Conservation (phyloP, 371 early-diverging fungal species). For the Saksenaea vasiformis region DNA sequence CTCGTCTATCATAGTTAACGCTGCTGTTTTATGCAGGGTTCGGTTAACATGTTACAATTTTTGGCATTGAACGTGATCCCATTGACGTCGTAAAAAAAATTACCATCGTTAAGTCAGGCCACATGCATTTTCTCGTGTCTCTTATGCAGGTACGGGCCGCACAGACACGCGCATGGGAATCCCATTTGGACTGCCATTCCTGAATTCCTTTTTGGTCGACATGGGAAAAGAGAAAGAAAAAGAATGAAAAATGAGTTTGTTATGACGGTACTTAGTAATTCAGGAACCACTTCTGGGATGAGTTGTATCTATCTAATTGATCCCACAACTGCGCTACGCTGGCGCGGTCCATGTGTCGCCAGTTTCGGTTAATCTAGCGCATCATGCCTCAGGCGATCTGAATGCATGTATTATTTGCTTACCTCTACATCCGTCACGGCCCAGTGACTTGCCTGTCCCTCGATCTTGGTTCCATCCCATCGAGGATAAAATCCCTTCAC, state of each 20-base stretch:
- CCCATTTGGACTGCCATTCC: no score
- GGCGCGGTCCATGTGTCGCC: constrained; percentile 77
- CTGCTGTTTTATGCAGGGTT: no score
- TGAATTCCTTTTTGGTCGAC: no score
- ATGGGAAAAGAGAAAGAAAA: no score
- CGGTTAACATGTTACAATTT: no score
- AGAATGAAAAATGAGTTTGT: neutral
- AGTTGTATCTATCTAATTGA: constrained; percentile 65
- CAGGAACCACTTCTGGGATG: constrained; percentile 57
- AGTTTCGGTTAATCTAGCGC: constrained; percentile 67
- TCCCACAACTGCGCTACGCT: constrained; percentile 81
- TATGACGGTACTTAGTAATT: constrained; percentile 34
- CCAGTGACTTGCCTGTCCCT: constrained; percentile 68
- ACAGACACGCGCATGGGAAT: no score
- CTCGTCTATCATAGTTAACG: no score
- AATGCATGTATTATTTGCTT: constrained; percentile 13
- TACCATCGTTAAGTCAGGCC: no score
- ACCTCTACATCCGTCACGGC: constrained; percentile 74
- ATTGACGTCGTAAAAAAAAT: no score
- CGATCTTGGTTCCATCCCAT: constrained; percentile 71
- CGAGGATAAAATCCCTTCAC: constrained; percentile 82
- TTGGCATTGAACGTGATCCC: no score
- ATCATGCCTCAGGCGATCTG: neutral
- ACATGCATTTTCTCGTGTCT: no score
- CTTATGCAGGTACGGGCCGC: no score